Evolutionary conservation across 164 flowering plant genomes (phyloP).

Genomic region (Umbilicus rupestris): DNA sequence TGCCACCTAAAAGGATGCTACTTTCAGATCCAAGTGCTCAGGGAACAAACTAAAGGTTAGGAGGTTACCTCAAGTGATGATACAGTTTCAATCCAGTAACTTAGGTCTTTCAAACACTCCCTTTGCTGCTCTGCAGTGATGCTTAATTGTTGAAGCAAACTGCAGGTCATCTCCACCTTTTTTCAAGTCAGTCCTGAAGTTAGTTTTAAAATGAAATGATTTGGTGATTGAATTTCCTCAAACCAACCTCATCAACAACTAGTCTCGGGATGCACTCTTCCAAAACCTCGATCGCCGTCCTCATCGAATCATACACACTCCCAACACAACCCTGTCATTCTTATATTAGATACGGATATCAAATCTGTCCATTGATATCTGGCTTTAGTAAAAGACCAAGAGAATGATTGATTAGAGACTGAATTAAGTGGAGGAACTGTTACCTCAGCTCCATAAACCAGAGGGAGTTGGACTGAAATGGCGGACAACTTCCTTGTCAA

Average conservation of each 20-base stretch:
- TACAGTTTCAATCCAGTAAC: slow-evolving; percentile 15
- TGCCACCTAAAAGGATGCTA: too few relatives aligned
- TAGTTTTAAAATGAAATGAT: not conserved
- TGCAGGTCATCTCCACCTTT: slow-evolving; percentile 29
- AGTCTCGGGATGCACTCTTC: slow-evolving; percentile 20
- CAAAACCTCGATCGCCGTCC: slow-evolving; percentile 30
- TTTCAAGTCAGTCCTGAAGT: too few relatives aligned
- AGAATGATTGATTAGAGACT: too few relatives aligned
- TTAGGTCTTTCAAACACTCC: slow-evolving; percentile 29
- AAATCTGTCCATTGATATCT: too few relatives aligned
- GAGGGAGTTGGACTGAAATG: slow-evolving; percentile 26
- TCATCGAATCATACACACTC: slow-evolving; percentile 28
- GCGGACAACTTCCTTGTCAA: not conserved
- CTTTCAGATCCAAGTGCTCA: too few relatives aligned
- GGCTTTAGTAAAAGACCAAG: too few relatives aligned
- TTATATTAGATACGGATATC: too few relatives aligned
- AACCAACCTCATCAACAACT: slow-evolving; percentile 27
- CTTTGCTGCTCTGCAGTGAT: slow-evolving; percentile 24
- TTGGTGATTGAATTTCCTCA: too few relatives aligned
- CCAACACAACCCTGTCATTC: slow-evolving; percentile 27
- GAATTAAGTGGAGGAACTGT: too few relatives aligned
- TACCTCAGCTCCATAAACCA: slow-evolving; percentile 50
- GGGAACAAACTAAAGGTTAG: too few relatives aligned
- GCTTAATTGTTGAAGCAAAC: slow-evolving; percentile 29
- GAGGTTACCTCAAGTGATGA: slow-evolving; percentile 34